Evolutionary conservation across 2,329 filamentous ascomycete genomes (phyloP).

Genomic region (Ascosphaera pollenicola): DNA sequence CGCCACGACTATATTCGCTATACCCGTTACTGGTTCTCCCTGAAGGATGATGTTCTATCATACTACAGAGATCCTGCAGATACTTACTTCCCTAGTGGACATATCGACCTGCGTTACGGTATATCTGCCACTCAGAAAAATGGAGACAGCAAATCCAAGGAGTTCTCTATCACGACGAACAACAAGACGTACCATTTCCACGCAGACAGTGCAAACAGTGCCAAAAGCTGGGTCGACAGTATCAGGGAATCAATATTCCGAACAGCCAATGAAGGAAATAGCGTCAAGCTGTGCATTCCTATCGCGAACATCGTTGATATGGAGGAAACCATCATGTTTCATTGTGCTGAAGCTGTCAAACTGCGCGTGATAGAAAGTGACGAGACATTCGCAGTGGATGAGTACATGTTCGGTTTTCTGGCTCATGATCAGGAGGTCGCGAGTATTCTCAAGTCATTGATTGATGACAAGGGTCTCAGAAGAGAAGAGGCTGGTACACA

Average conservation of each 20-base stretch:
- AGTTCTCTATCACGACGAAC: constrained; percentile 64
- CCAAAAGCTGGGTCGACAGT: constrained; percentile 90
- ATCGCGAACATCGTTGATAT: constrained; percentile 79
- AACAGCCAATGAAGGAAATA: constrained; percentile 89
- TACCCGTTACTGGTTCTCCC: constrained; percentile 75
- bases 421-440: constrained; percentile 66
- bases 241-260: constrained; percentile 89
- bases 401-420: constrained; percentile 98
- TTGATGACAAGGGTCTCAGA: constrained; percentile 28
- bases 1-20: constrained; percentile 75
- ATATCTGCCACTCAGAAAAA: constrained; percentile 59
- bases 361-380: constrained; percentile 82
- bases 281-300: constrained; percentile 84
- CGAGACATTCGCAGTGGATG: constrained; percentile 86
- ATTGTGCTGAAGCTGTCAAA: constrained; percentile 85
- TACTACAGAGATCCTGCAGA: constrained; percentile 73
- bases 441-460: constrained; percentile 49
- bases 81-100: constrained; percentile 75
- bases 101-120: constrained; percentile 79
- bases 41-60: constrained; percentile 78
- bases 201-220: constrained; percentile 69
- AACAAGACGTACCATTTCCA: constrained; percentile 69
- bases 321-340: constrained; percentile 74
- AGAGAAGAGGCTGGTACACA: too few species aligned
- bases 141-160: constrained; percentile 37